These are phyloP conservation scores for Diaporthe sp. DNA, from an alignment of 2,329 filamentous ascomycete species.

Conservation along the genomic window DNA sequence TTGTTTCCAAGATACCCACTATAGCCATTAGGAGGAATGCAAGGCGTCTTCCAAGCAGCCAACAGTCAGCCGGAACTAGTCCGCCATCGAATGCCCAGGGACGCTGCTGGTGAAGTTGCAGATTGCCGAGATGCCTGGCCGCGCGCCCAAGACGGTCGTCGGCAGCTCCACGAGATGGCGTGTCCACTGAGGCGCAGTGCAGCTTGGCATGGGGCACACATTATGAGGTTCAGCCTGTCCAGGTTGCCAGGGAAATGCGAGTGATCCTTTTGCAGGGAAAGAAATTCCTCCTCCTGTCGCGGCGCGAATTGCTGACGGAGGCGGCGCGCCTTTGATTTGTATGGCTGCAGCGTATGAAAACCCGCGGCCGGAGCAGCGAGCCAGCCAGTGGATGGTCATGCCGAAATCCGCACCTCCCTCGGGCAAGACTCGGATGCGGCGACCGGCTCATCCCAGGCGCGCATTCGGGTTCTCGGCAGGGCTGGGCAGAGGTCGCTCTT, in stretches of 20 bases:
- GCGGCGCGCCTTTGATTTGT: neutral
- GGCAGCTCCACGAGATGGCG: constrained; percentile 30
- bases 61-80: constrained; percentile 15
- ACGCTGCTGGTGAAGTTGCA: constrained; percentile 13
- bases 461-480: constrained; percentile 23
- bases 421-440: constrained; percentile 25
- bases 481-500: constrained; percentile 14
- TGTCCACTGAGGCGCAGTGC: constrained; percentile 33
- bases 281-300: neutral
- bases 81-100: neutral
- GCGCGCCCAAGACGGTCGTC: constrained; percentile 23
- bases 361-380: constrained; percentile 20
- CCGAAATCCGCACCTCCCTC: constrained; percentile 10
- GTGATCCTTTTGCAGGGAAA: constrained; percentile 3
- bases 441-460: constrained; percentile 25
- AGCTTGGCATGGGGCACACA: constrained; percentile 7
- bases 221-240: constrained; percentile 24
- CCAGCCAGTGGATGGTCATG: constrained; percentile 3
- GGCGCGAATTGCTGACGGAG: neutral
- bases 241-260: neutral
- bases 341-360: neutral
- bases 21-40: neutral
- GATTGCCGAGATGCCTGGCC: constrained; percentile 8
- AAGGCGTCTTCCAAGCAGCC: constrained; percentile 25
- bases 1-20: constrained; percentile 26